These are phyloP conservation scores for Roridomyces roridus DNA, from an alignment of 768 basidiomycete genomes.

Conservation along the genomic window DNA sequence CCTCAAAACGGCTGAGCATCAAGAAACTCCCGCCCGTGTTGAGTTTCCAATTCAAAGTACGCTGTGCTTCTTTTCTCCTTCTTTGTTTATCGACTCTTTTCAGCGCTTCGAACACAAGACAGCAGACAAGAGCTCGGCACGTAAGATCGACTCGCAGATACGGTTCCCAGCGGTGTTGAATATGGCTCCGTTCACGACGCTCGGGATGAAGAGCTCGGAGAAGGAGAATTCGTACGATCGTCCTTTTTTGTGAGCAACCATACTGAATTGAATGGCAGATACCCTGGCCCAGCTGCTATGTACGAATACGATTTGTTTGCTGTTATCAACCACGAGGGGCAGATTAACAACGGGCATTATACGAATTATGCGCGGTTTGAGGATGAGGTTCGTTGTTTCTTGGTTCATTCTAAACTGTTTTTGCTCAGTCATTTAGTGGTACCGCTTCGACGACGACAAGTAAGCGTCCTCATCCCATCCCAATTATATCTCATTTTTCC, in stretches of 20 bases:
- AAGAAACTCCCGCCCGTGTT: conserved; percentile 87
- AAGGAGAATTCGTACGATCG: conserved; percentile 44
- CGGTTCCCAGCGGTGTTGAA: conserved; percentile 84
- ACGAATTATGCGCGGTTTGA: conserved; percentile 85
- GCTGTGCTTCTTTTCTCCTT: no score
- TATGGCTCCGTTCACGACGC: conserved; percentile 87
- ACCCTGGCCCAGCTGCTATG: conserved; percentile 66
- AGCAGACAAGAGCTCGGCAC: conserved; percentile 68
- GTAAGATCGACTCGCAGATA: conserved; percentile 86
- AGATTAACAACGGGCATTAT: conserved; percentile 95
- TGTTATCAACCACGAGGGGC: conserved; percentile 94
- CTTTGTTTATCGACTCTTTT: no score
- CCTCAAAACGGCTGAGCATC: conserved; percentile 86
- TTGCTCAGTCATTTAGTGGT: conserved; percentile 66
- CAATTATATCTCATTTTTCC: not conserved
- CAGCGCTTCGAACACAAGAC: conserved; percentile 94
- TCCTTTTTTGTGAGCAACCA: conserved; percentile 34
- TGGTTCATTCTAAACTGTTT: not conserved
- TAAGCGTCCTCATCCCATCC: conserved; percentile 46
- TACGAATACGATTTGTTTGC: conserved; percentile 93
- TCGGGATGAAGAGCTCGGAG: conserved; percentile 56
- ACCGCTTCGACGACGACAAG: conserved; percentile 95
- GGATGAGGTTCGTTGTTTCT: conserved; percentile 68
- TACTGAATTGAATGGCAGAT: conserved; percentile 31
- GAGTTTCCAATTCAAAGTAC: conserved; percentile 97